These are phyloP conservation scores for Ochromonas danica DNA, from an alignment of 108 stramenopile genomes.

Conservation along the genomic window DNA sequence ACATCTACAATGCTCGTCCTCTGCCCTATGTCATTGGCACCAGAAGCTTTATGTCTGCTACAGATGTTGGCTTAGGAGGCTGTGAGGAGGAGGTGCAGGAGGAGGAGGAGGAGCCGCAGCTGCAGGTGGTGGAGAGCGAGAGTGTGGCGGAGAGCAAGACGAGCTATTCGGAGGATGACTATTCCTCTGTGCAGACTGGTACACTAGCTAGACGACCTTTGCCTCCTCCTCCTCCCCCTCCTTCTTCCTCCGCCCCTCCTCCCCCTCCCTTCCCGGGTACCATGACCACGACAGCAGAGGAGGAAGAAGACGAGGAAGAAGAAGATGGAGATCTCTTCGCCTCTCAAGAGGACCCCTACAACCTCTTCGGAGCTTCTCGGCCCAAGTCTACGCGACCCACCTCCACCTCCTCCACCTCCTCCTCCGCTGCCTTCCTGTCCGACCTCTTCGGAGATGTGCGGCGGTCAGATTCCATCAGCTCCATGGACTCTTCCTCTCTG, in stretches of 20 bases:
- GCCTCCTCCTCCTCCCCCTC: neutral
- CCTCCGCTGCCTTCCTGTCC: neutral
- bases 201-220: neutral
- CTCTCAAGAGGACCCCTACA: constrained; percentile 24
- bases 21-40: constrained; percentile 31
- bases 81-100: neutral
- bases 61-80: constrained; percentile 1
- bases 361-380: constrained; percentile 10
- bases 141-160: neutral
- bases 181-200: neutral
- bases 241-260: neutral
- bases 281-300: neutral
- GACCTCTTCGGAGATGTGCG: neutral
- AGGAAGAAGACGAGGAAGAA: constrained; percentile 25
- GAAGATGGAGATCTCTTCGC: constrained; percentile 23
- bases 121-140: neutral
- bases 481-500: neutral
- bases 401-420: neutral
- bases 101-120: neutral
- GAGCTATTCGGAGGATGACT: neutral
- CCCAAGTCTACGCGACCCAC: neutral
- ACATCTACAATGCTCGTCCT: constrained; percentile 11
- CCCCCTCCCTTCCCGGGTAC: neutral
- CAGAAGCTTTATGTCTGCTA: neutral
- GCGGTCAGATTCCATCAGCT: neutral